Evolutionary conservation across 306 rosid genomes (phyloP).

Genomic region (Oemleria cerasiformis): DNA sequence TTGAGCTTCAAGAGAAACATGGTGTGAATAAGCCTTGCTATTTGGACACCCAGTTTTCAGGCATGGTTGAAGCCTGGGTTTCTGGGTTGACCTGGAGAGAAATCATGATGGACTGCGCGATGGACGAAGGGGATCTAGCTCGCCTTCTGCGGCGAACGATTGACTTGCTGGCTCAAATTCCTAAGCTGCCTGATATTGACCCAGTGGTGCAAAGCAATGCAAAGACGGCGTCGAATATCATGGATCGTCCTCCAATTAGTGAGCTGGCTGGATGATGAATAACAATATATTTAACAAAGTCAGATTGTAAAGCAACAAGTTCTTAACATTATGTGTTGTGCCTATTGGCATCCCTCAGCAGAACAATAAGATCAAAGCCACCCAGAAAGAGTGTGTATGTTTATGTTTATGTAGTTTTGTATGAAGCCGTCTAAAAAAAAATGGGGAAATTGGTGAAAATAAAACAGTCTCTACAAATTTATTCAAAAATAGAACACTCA

Average conservation of each 20-base stretch:
- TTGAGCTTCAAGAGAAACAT: constrained; percentile 71
- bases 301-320: neutral
- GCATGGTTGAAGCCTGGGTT: constrained; percentile 99
- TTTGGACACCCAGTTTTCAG: constrained; percentile 86
- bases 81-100: constrained; percentile 96
- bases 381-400: too few species aligned
- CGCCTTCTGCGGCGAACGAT: constrained; percentile 86
- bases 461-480: too few species aligned
- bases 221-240: constrained; percentile 60
- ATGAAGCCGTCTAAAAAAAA: too few species aligned
- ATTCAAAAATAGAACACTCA: too few species aligned
- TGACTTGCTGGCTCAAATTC: constrained; percentile 87
- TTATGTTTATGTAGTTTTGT: too few species aligned
- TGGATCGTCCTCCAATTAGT: constrained; percentile 97
- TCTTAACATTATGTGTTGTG: neutral
- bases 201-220: constrained; percentile 74
- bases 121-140: constrained; percentile 97
- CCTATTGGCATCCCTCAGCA: neutral
- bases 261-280: constrained; percentile 82
- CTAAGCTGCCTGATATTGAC: constrained; percentile 82
- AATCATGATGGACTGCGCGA: constrained; percentile 97
- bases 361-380: too few species aligned
- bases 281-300: neutral
- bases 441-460: too few species aligned
- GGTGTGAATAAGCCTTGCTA: constrained; percentile 61